phyloP scores from a whole-genome alignment of 2,329 filamentous ascomycete species.

The Grosmannia clavigera region DNA sequence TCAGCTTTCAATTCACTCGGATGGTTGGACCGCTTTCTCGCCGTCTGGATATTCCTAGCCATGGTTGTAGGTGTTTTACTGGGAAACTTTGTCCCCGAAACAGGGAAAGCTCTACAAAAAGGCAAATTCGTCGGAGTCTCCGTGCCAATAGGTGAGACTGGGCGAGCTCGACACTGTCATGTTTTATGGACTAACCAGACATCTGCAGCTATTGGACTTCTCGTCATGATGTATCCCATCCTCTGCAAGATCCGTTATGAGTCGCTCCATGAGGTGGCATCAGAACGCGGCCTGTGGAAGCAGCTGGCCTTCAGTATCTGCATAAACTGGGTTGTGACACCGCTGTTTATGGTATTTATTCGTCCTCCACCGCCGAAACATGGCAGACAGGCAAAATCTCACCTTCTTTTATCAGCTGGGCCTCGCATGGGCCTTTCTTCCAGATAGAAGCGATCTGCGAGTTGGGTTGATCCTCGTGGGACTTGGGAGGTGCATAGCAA shows the following conservation, averaged over 20 bases:
- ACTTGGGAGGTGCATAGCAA: constrained; percentile 75
- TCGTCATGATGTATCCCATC: constrained; percentile 94
- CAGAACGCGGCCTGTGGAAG: constrained; percentile 53
- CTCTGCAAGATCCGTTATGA: constrained; percentile 78
- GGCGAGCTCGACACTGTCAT: background rate
- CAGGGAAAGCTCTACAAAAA: constrained; percentile 49
- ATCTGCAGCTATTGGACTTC: constrained; percentile 54
- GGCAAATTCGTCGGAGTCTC: constrained; percentile 51
- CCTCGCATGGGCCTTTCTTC: constrained; percentile 56
- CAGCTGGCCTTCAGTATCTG: constrained; percentile 68
- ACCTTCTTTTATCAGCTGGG: constrained; percentile 31
- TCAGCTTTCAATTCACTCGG: constrained; percentile 43
- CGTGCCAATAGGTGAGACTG: constrained; percentile 23
- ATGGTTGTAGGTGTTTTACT: constrained; percentile 66
- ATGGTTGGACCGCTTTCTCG: constrained; percentile 50
- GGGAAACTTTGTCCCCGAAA: constrained; percentile 58
- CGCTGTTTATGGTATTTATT: constrained; percentile 58
- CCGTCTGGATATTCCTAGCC: constrained; percentile 64
- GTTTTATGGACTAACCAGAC: background rate
- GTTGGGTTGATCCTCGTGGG: constrained; percentile 72
- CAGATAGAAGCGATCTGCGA: constrained; percentile 42
- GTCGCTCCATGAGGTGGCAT: constrained; percentile 54
- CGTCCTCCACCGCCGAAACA: background rate
- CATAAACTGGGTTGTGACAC: constrained; percentile 74
- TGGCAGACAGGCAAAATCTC: background rate